phyloP scores from a whole-genome alignment of 352 stramenopile species.

The Pythium dissimile region DNA sequence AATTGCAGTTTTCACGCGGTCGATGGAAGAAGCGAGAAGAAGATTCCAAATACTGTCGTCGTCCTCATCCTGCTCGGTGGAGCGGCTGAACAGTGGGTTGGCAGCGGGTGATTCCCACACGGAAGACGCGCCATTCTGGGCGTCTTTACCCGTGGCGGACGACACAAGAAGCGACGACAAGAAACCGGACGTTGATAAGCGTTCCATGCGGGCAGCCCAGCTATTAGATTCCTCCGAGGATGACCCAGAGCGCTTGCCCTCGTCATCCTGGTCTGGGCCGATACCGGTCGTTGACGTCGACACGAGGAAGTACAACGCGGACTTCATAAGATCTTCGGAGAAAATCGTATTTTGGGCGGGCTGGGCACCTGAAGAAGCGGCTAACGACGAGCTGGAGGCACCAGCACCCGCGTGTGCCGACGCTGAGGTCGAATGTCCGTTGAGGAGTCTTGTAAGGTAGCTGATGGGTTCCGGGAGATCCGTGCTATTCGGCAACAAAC shows the following conservation, averaged over 20 bases:
- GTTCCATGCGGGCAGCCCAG: constrained; percentile 13
- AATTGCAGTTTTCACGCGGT: constrained; percentile 55
- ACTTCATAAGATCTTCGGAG: constrained; percentile 62
- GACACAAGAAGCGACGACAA: constrained; percentile 51
- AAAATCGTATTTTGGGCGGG: constrained; percentile 27
- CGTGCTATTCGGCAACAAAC: constrained; percentile 43
- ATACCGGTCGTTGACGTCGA: constrained; percentile 48
- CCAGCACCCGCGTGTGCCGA: neutral
- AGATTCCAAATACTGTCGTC: constrained; percentile 71
- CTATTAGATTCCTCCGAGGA: neutral
- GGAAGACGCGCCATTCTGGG: constrained; percentile 6
- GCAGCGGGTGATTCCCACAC: constrained; percentile 2
- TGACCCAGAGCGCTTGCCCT: neutral
- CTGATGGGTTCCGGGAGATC: constrained; percentile 65
- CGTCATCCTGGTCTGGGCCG: constrained; percentile 11
- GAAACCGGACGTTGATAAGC: constrained; percentile 35
- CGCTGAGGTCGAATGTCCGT: neutral
- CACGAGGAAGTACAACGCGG: constrained; percentile 57
- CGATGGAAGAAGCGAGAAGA: constrained; percentile 63
- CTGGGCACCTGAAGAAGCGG: neutral
- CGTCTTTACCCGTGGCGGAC: constrained; percentile 35
- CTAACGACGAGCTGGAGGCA: neutral
- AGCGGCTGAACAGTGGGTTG: constrained; percentile 52
- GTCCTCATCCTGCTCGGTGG: constrained; percentile 39
- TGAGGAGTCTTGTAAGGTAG: constrained; percentile 37